A percentile compares a stretch with the other conserved stretches of the same genome.
Conservation (phyloP, 164 flowering plant genomes). For the Annona cherimola region DNA sequence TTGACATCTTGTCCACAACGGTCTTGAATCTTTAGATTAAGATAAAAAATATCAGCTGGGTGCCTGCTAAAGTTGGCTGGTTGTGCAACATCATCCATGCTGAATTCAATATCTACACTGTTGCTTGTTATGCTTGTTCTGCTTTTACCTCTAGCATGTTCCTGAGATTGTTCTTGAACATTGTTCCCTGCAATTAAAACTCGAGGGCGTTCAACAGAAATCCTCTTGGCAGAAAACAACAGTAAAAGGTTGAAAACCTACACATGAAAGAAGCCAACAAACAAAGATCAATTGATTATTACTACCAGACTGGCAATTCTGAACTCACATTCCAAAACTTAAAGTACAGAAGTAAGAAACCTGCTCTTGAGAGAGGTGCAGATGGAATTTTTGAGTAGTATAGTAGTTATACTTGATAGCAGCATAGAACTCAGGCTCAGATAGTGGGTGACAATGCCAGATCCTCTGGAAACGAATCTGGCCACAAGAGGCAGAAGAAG, state of each 20-base stretch:
- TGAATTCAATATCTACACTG: slow-evolving; percentile 8
- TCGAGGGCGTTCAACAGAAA: slow-evolving; percentile 11
- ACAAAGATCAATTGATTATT: background rate
- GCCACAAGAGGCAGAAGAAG: background rate
- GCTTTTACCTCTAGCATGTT: slow-evolving; percentile 4
- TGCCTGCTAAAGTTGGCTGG: slow-evolving; percentile 3
- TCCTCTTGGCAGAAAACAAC: slow-evolving; percentile 33
- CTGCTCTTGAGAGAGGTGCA: slow-evolving; percentile 60
- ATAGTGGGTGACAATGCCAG: slow-evolving; percentile 56
- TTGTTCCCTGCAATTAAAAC: slow-evolving; percentile 7
- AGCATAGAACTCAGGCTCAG: slow-evolving; percentile 48
- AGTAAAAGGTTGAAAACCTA: slow-evolving; percentile 40
- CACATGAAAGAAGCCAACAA: slow-evolving; percentile 3
- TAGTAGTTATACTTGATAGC: slow-evolving; percentile 64
- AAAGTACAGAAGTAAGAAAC: slow-evolving; percentile 18
- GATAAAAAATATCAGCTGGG: slow-evolving; percentile 5
- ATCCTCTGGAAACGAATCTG: slow-evolving; percentile 25
- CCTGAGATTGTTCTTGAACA: background rate
- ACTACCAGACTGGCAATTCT: background rate
- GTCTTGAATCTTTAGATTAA: slow-evolving; percentile 1
- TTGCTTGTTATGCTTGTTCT: slow-evolving; percentile 10
- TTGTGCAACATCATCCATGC: slow-evolving; percentile 4
- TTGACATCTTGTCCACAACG: slow-evolving; percentile 7
- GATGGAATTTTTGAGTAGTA: slow-evolving; percentile 41
- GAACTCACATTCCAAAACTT: background rate